Conservation (phyloP, 345 rosid species). For the Draba incana region DNA sequence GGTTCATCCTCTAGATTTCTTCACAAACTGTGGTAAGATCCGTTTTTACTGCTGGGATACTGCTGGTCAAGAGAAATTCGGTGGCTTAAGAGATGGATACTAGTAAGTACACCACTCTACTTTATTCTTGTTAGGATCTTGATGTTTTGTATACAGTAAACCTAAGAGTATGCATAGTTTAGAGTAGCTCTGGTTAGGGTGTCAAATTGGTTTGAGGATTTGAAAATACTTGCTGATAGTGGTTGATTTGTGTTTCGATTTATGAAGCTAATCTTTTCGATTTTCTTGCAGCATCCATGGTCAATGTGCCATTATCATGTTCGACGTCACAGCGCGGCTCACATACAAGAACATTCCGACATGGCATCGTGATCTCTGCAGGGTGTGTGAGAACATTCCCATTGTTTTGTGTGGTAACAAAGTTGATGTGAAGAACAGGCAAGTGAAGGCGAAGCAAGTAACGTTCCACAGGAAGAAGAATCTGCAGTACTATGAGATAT, state of each 20-base stretch:
- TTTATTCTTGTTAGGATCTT: not conserved
- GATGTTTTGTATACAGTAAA: not conserved
- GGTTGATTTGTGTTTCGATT: too few relatives aligned
- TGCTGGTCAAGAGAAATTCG: constrained; percentile 96
- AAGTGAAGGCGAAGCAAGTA: constrained; percentile 89
- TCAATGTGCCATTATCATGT: constrained; percentile 97
- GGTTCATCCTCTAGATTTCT: constrained; percentile 95
- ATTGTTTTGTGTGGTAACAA: constrained; percentile 94
- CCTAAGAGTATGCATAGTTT: not conserved
- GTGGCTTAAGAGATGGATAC: constrained; percentile 96
- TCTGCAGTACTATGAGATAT: constrained; percentile 87
- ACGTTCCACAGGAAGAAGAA: constrained; percentile 96
- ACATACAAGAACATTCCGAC: constrained; percentile 99
- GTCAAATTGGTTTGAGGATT: not conserved
- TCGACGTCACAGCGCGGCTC: constrained; percentile 93
- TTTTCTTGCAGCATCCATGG: constrained; percentile 83
- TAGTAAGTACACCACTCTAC: constrained; percentile 53
- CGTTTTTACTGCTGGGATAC: constrained; percentile 98
- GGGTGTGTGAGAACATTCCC: constrained; percentile 91
- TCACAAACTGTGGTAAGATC: constrained; percentile 86
- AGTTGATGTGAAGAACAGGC: constrained; percentile 96
- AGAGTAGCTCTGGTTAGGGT: not conserved
- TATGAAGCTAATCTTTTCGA: not conserved
- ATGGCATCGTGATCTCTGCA: constrained; percentile 96
- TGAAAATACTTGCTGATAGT: not conserved